phyloP scores from a whole-genome alignment of 1,284 basidiomycete genomes.

The Moesziomyces globuligerus region DNA sequence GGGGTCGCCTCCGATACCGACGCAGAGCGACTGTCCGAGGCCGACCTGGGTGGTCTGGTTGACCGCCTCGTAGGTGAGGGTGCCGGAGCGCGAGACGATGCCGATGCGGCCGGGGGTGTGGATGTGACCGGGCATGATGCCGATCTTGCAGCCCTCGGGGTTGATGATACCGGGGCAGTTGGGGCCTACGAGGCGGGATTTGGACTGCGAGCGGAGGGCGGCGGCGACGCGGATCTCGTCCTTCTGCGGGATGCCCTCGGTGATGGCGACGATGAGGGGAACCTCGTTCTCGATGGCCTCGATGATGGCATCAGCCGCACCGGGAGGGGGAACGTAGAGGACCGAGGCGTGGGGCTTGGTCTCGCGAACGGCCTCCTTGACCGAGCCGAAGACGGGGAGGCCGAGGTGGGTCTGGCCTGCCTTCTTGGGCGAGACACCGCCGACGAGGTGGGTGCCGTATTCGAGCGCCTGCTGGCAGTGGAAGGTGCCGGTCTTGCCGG shows the following conservation, averaged over 20 bases:
- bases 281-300: conserved; percentile 67
- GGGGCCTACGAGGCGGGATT: conserved; percentile 83
- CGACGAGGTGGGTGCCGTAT: conserved; percentile 96
- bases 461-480: conserved; percentile 92
- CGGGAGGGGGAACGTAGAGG: conserved; percentile 66
- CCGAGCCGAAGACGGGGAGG: conserved; percentile 91
- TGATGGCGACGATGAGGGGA: conserved; percentile 65
- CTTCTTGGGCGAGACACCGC: conserved; percentile 97
- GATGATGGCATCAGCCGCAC: conserved; percentile 66
- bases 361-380: conserved; percentile 76
- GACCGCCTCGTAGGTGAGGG: conserved; percentile 66
- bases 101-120: conserved; percentile 89
- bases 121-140: conserved; percentile 98
- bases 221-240: conserved; percentile 77
- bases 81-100: conserved; percentile 77
- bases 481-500: conserved; percentile 97
- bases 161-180: conserved; percentile 99
- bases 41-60: conserved; percentile 93
- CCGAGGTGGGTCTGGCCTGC: conserved; percentile 95
- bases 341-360: conserved; percentile 65
- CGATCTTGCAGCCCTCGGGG: conserved; percentile 96
- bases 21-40: conserved; percentile 93
- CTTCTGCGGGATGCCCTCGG: conserved; percentile 67
- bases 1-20: conserved; percentile 98
- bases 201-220: conserved; percentile 91